Conservation (phyloP, 495 filamentous ascomycete genomes). For the Hyaloscypha finlandica region DNA sequence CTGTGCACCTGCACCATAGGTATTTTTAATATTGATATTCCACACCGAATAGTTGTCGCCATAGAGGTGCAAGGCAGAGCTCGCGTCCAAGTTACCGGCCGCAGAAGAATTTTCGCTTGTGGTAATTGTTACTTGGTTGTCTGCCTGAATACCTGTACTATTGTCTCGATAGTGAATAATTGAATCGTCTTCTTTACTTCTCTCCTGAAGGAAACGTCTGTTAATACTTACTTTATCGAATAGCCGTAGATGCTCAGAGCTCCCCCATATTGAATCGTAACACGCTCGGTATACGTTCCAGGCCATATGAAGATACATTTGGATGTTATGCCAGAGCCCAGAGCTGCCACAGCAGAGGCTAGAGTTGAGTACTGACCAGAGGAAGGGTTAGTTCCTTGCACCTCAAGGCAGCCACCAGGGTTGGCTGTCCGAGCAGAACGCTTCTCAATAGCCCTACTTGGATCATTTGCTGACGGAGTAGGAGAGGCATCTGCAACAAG, state of each 20-base stretch:
- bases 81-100: slow-evolving; percentile 41
- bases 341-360: slow-evolving; percentile 8
- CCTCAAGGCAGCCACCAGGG: slow-evolving; percentile 23
- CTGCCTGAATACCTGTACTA: not conserved
- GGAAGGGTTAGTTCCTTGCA: slow-evolving; percentile 13
- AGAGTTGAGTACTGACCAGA: slow-evolving; percentile 15
- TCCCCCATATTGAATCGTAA: slow-evolving; percentile 31
- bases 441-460: not conserved
- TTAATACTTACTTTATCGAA: slow-evolving; percentile 36
- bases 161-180: slow-evolving; percentile 30
- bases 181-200: no score
- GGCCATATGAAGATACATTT: slow-evolving; percentile 30
- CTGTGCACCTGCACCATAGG: slow-evolving; percentile 41
- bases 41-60: slow-evolving; percentile 51
- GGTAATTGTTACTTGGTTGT: slow-evolving; percentile 21
- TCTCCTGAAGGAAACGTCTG: not conserved
- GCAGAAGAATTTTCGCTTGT: not conserved
- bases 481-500: no score
- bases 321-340: slow-evolving; percentile 30
- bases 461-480: no score
- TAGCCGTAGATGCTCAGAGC: slow-evolving; percentile 48
- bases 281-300: slow-evolving; percentile 44
- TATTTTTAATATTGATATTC: slow-evolving; percentile 38
- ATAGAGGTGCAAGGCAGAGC: slow-evolving; percentile 40
- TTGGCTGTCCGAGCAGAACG: slow-evolving; percentile 12